A percentile compares a stretch with the other conserved stretches of the same genome.
Evolutionary conservation across 179 eudicot genomes (phyloP).

Genomic region (Pouteria campechiana): DNA sequence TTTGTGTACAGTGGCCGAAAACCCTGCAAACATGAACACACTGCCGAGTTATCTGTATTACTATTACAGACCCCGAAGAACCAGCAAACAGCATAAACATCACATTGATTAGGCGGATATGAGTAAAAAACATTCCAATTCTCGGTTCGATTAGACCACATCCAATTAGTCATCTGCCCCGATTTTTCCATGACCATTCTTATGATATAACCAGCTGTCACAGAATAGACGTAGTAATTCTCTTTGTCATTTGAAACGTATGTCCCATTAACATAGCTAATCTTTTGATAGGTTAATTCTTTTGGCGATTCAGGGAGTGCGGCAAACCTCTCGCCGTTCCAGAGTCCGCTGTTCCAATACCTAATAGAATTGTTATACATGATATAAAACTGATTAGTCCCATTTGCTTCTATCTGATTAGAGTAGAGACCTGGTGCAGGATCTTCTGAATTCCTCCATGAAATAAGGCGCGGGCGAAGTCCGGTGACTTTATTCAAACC

Average conservation of each 20-base stretch:
- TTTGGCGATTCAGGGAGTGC: slow-evolving; percentile 2
- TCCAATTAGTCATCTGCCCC: slow-evolving; percentile 3
- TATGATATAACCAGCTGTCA: not conserved
- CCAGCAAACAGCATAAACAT: slow-evolving; percentile 13
- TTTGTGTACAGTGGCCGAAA: slow-evolving; percentile 2
- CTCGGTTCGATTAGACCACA: not conserved
- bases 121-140: not conserved
- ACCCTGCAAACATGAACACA: slow-evolving; percentile 13
- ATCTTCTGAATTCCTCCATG: slow-evolving; percentile 17
- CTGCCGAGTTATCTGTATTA: not conserved
- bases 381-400: not conserved
- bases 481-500: slow-evolving; percentile 3
- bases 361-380: slow-evolving; percentile 5
- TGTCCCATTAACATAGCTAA: too few relatives aligned
- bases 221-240: slow-evolving; percentile 5
- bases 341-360: slow-evolving; percentile 13
- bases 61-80: slow-evolving; percentile 4
- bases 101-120: not conserved
- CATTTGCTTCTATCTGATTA: not conserved
- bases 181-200: slow-evolving; percentile 4
- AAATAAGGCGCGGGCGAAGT: not conserved
- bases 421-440: slow-evolving; percentile 13
- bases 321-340: slow-evolving; percentile 8
- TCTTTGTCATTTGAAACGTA: slow-evolving; percentile 5
- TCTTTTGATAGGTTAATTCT: not conserved